Percentiles rank a stretch among this genome's conserved stretches.
phyloP scores from a whole-genome alignment of 2,329 filamentous ascomycete species.

The Sclerotinia spermophila region DNA sequence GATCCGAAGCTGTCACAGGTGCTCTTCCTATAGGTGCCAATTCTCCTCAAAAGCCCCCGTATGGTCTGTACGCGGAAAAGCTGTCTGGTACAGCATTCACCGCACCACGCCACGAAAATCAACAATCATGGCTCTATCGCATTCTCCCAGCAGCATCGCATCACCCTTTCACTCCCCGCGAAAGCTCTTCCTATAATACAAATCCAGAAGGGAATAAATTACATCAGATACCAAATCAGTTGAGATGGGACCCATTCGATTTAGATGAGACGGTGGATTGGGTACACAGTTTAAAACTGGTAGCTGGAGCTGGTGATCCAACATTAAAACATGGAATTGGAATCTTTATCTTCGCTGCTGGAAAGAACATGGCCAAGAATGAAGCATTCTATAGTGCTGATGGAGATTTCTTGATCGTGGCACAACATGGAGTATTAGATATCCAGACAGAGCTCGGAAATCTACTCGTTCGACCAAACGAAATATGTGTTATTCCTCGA shows the following conservation, averaged over 20 bases:
- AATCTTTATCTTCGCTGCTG: slow-evolving; percentile 76
- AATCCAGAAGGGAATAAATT: slow-evolving; percentile 41
- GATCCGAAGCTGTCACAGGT: slow-evolving; percentile 61
- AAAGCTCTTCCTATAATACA: slow-evolving; percentile 44
- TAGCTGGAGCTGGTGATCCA: slow-evolving; percentile 77
- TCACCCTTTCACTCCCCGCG: slow-evolving; percentile 44
- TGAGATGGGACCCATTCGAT: slow-evolving; percentile 72
- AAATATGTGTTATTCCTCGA: slow-evolving; percentile 72
- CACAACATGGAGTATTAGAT: slow-evolving; percentile 70
- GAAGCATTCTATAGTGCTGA: slow-evolving; percentile 82
- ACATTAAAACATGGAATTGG: slow-evolving; percentile 75
- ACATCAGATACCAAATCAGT: slow-evolving; percentile 74
- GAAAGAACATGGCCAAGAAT: slow-evolving; percentile 69
- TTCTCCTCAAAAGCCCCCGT: slow-evolving; percentile 65
- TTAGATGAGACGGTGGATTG: slow-evolving; percentile 65
- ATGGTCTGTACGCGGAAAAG: slow-evolving; percentile 67
- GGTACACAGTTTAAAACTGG: slow-evolving; percentile 60
- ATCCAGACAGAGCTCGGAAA: slow-evolving; percentile 74
- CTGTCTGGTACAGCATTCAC: slow-evolving; percentile 57
- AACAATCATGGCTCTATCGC: slow-evolving; percentile 56
- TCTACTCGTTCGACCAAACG: slow-evolving; percentile 71
- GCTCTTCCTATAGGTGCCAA: slow-evolving; percentile 63
- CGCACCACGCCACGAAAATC: slow-evolving; percentile 53
- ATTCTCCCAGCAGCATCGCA: slow-evolving; percentile 54
- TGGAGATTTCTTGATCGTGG: slow-evolving; percentile 72